phyloP scores from a whole-genome alignment of 345 rosid genomes.

The Rhizophora mangle region DNA sequence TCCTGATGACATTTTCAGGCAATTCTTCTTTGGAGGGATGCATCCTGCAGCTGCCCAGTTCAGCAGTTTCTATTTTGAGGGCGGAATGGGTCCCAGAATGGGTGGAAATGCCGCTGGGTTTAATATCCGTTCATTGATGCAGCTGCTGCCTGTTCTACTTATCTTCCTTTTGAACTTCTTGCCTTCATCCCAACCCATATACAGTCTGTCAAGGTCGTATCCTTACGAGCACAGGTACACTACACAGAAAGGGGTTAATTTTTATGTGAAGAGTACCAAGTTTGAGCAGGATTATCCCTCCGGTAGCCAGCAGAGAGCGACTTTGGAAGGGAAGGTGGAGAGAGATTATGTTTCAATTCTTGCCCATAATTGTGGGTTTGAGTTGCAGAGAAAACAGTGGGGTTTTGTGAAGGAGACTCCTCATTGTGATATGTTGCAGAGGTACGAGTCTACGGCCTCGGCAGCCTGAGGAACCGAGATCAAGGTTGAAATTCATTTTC shows the following conservation, averaged over 20 bases:
- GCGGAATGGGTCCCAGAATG: slow-evolving; percentile 54
- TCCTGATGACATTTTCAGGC: slow-evolving; percentile 89
- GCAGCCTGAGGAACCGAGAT: slow-evolving; percentile 41
- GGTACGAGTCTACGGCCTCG: slow-evolving; percentile 36
- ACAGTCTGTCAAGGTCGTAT: slow-evolving; percentile 58
- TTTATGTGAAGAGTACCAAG: slow-evolving; percentile 66
- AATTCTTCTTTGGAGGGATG: slow-evolving; percentile 90
- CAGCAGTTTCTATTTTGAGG: slow-evolving; percentile 61
- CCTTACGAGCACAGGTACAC: slow-evolving; percentile 77
- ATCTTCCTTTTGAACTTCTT: slow-evolving; percentile 69
- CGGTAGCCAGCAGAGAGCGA: slow-evolving; percentile 41
- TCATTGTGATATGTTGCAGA: slow-evolving; percentile 65
- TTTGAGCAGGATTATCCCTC: slow-evolving; percentile 76
- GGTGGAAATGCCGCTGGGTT: slow-evolving; percentile 59
- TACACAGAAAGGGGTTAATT: slow-evolving; percentile 69
- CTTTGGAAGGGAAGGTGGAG: slow-evolving; percentile 60
- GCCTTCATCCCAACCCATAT: slow-evolving; percentile 73
- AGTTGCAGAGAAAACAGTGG: slow-evolving; percentile 85
- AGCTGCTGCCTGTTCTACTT: slow-evolving; percentile 71
- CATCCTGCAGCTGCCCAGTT: slow-evolving; percentile 69
- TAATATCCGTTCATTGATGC: slow-evolving; percentile 59
- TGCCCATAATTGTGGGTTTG: slow-evolving; percentile 75
- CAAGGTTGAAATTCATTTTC: slow-evolving; percentile 31
- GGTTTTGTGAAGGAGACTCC: slow-evolving; percentile 84
- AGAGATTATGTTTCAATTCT: slow-evolving; percentile 69